Evolutionary conservation across 768 basidiomycete genomes (phyloP).

Genomic region (Panellus pusillus): DNA sequence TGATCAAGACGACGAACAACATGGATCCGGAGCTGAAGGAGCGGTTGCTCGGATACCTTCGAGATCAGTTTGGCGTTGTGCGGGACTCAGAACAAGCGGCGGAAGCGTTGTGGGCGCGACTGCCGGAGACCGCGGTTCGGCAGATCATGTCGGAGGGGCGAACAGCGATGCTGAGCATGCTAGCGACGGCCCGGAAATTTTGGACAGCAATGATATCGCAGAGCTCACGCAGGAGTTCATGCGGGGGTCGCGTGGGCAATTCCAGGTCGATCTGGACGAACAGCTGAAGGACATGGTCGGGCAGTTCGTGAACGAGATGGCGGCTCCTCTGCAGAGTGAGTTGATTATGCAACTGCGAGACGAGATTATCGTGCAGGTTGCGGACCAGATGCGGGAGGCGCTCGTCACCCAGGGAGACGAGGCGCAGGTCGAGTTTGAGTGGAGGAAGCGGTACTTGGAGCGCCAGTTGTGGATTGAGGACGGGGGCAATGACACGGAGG

Average conservation of each 20-base stretch:
- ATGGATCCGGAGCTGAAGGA: slow-evolving; percentile 16
- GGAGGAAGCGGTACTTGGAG: slow-evolving; percentile 16
- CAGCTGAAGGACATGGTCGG: slow-evolving; percentile 11
- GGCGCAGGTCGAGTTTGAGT: slow-evolving; percentile 21
- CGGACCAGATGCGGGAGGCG: slow-evolving; percentile 21
- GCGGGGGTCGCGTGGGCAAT: slow-evolving; percentile 8
- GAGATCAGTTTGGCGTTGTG: slow-evolving; percentile 17
- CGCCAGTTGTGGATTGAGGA: slow-evolving; percentile 12
- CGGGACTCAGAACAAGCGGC: background rate
- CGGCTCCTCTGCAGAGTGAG: slow-evolving; percentile 11
- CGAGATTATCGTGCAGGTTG: slow-evolving; percentile 19
- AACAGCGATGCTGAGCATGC: background rate
- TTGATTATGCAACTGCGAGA: slow-evolving; percentile 17
- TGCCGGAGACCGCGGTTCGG: slow-evolving; percentile 6
- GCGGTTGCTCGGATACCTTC: slow-evolving; percentile 8
- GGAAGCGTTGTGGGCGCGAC: slow-evolving; percentile 5
- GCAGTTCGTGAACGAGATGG: slow-evolving; percentile 10
- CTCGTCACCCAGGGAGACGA: slow-evolving; percentile 19
- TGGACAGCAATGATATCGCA: background rate
- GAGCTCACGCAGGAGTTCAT: slow-evolving; percentile 12
- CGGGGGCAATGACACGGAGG: background rate
- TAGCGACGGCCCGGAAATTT: background rate
- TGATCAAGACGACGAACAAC: slow-evolving; percentile 14
- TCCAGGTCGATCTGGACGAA: slow-evolving; percentile 12
- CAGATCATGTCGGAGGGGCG: slow-evolving; percentile 14